phyloP scores from a whole-genome alignment of 805 yeast genomes.

The Sugiyamaella boreocaroliniensis region DNA sequence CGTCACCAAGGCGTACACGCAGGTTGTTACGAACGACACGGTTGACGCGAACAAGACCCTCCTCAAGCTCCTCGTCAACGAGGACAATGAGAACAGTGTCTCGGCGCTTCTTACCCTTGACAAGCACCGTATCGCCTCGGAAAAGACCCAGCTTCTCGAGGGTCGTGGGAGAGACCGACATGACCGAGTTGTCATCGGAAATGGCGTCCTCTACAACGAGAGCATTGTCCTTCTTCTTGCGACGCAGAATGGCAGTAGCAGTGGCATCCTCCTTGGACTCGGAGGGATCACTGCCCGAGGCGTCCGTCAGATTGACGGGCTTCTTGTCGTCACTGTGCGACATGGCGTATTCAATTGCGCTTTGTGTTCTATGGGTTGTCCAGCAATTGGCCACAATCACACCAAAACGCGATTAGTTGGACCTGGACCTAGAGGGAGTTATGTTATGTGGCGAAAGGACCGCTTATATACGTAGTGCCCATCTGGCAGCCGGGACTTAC shows the following conservation, averaged over 20 bases:
- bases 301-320: constrained; percentile 42
- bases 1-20: constrained; percentile 89
- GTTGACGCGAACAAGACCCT: constrained; percentile 89
- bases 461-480: background rate
- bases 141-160: constrained; percentile 92
- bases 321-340: constrained; percentile 22
- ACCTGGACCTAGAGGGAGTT: background rate
- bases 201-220: constrained; percentile 94
- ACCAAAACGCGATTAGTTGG: background rate
- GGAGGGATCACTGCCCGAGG: constrained; percentile 51
- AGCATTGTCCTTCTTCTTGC: constrained; percentile 96
- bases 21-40: constrained; percentile 94
- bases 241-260: constrained; percentile 94
- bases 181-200: constrained; percentile 94
- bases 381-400: background rate
- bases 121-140: constrained; percentile 96
- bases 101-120: constrained; percentile 96
- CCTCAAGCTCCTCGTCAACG: constrained; percentile 94
- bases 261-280: constrained; percentile 60
- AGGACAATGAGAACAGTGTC: constrained; percentile 94
- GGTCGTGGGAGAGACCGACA: constrained; percentile 89
- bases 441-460: background rate
- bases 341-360: constrained; percentile 1
- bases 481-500: background rate
- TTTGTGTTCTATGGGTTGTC: constrained; percentile 1